Percentiles rank a stretch among this genome's conserved stretches.
phyloP scores from a whole-genome alignment of 768 basidiomycete genomes.

The Kwoniella botswanensis region DNA sequence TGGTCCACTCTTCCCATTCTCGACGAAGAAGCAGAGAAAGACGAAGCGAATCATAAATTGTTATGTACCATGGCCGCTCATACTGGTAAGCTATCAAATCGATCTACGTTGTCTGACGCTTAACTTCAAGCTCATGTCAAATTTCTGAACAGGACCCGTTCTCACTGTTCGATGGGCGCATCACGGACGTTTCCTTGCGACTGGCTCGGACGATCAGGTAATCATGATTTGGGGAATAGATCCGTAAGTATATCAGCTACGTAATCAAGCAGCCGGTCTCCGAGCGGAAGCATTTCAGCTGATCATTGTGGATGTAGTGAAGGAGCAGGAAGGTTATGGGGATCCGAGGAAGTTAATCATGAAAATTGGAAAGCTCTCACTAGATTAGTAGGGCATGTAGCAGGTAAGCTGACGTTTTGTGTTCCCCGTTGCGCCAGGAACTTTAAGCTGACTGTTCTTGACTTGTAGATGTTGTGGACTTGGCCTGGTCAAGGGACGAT shows the following conservation, averaged over 20 bases:
- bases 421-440: neutral
- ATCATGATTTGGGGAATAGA: conserved; percentile 98
- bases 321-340: conserved; percentile 86
- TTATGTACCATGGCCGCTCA: conserved; percentile 92
- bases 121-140: too few relatives aligned
- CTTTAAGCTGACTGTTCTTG: neutral
- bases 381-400: conserved; percentile 89
- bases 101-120: too few relatives aligned
- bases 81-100: conserved; percentile 64
- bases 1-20: conserved; percentile 97
- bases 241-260: conserved; percentile 67
- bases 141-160: conserved; percentile 67
- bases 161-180: conserved; percentile 91
- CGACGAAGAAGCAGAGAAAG: conserved; percentile 68
- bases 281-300: conserved; percentile 10
- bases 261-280: neutral
- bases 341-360: conserved; percentile 91
- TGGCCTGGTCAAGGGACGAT: conserved; percentile 94
- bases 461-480: conserved; percentile 81
- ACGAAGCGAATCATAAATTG: conserved; percentile 76
- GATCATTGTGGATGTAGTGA: conserved; percentile 61
- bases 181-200: conserved; percentile 90
- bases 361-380: conserved; percentile 97
- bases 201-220: conserved; percentile 93
- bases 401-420: conserved; percentile 65